Evolutionary conservation across 202 grass and related monocot genomes (phyloP), one percentile per base, ranked within the genome.

Genomic region (Elaeis oleifera): DNA sequence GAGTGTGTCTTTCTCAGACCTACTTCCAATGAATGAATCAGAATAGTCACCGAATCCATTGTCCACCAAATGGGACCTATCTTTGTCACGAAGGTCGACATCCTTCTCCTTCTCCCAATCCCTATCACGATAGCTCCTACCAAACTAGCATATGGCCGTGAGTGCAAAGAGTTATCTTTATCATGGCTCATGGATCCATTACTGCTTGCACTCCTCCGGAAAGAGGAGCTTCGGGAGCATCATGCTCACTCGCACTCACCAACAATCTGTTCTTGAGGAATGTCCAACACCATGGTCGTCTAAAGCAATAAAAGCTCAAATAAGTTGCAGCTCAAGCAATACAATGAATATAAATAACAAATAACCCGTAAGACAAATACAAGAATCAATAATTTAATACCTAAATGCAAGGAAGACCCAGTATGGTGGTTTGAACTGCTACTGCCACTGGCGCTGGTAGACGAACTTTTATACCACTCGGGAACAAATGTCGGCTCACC

Each of bases 131-230:
- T 44, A 3, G 36, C 28, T 57, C 66, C 66, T 58, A 32, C 66
- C 53, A 69, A 69, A 69, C 54, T 69, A 69, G 53, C 56, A 28
- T 69, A 69, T n/a, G 66, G 53, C 66, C 32, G 53, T 57, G 53
- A 69, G 22, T 53, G 56, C 13, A 29, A 21, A 28, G 50, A 66
- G 50, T 6, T 66, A 52, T 16, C 63, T n/a, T 19, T 66, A 28
- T 66, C 63, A 26, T 50, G 63, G 51, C 21, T 53, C 52, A 25
- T 28, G 25, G 63, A 66, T 11, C 24, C 53, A 50, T 69, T 69
- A 16, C 29, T 44, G 53, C 54, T 69, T 20, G 19, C 44, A 69
- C 66, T 58, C 66, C 66, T 28, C 19, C 53, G 53, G 3, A 32
- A 17, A 20, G 36, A 3, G 9, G 11, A 13, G 36, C 11, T 44